phyloP scores from a whole-genome alignment of 805 yeast species.

The Metschnikowia orientalis region DNA sequence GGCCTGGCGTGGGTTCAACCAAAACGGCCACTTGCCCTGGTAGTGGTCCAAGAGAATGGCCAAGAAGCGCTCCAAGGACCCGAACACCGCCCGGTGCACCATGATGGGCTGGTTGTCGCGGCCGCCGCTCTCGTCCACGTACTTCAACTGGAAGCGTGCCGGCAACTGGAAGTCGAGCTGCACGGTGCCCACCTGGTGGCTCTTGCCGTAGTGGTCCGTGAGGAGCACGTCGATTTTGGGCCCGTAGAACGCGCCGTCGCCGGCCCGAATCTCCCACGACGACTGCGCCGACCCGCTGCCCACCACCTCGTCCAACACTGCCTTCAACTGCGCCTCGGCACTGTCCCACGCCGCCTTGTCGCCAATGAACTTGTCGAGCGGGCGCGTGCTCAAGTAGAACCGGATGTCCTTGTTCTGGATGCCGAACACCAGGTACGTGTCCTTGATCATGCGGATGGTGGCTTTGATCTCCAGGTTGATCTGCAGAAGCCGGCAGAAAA shows the following conservation, averaged over 20 bases:
- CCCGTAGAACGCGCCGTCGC: constrained; percentile 98
- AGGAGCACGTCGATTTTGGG: constrained; percentile 90
- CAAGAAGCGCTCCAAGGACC: constrained; percentile 88
- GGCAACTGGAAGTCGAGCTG: constrained; percentile 96
- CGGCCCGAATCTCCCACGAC: constrained; percentile 71
- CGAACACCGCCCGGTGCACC: constrained; percentile 94
- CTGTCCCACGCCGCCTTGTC: constrained; percentile 69
- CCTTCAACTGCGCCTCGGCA: constrained; percentile 68
- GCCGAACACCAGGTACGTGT: constrained; percentile 69
- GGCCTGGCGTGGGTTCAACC: constrained; percentile 93
- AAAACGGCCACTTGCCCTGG: constrained; percentile 94
- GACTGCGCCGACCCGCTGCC: too few species aligned
- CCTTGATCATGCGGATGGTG: constrained; percentile 68
- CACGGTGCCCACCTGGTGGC: constrained; percentile 92
- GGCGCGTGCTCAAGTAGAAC: constrained; percentile 80
- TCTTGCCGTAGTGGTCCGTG: constrained; percentile 72
- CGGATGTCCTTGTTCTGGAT: constrained; percentile 47
- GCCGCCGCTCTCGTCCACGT: constrained; percentile 49
- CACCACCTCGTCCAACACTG: constrained; percentile 47
- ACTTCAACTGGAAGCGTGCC: constrained; percentile 69
- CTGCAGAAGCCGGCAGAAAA: constrained; percentile 80
- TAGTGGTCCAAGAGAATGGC: constrained; percentile 88
- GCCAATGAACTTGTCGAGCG: constrained; percentile 71
- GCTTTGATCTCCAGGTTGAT: constrained; percentile 67
- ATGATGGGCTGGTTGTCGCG: constrained; percentile 72